A percentile compares a stretch with the other conserved stretches of the same genome.
Evolutionary conservation across 345 rosid species (phyloP).

Genomic region (Salix viminalis): DNA sequence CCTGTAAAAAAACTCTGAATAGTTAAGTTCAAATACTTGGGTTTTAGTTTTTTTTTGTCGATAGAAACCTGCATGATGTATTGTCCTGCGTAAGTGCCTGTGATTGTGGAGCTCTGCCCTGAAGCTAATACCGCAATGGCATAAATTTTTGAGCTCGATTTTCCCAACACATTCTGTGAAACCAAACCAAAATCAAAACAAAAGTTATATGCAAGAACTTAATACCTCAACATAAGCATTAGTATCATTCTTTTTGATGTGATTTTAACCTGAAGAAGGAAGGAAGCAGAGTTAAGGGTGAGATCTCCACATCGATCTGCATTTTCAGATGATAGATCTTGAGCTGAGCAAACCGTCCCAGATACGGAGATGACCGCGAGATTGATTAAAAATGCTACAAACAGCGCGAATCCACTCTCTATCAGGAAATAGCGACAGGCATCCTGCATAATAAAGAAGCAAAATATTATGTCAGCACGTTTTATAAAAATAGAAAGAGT

Average conservation of each 20-base stretch:
- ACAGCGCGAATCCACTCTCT: slow-evolving; percentile 61
- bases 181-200: not conserved
- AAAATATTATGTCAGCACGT: not conserved
- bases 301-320: slow-evolving; percentile 41
- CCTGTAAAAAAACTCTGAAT: not conserved
- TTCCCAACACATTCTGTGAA: slow-evolving; percentile 60
- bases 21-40: not conserved
- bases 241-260: not conserved
- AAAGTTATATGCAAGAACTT: too few species aligned
- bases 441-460: slow-evolving; percentile 26
- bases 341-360: slow-evolving; percentile 44
- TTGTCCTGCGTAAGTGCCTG: slow-evolving; percentile 72
- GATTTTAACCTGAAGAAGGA: slow-evolving; percentile 53
- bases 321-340: slow-evolving; percentile 21
- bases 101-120: slow-evolving; percentile 64
- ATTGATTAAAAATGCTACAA: slow-evolving; percentile 61
- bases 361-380: slow-evolving; percentile 52
- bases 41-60: too few species aligned
- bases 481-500: not conserved
- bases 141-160: slow-evolving; percentile 49
- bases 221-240: not conserved
- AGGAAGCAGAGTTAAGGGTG: slow-evolving; percentile 64
- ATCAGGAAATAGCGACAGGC: slow-evolving; percentile 58
- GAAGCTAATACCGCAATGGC: slow-evolving; percentile 65
- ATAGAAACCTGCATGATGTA: slow-evolving; percentile 52